These are phyloP conservation scores for Colletotrichum tamarilloi DNA, from an alignment of 2,329 filamentous ascomycete genomes.

Conservation along the genomic window DNA sequence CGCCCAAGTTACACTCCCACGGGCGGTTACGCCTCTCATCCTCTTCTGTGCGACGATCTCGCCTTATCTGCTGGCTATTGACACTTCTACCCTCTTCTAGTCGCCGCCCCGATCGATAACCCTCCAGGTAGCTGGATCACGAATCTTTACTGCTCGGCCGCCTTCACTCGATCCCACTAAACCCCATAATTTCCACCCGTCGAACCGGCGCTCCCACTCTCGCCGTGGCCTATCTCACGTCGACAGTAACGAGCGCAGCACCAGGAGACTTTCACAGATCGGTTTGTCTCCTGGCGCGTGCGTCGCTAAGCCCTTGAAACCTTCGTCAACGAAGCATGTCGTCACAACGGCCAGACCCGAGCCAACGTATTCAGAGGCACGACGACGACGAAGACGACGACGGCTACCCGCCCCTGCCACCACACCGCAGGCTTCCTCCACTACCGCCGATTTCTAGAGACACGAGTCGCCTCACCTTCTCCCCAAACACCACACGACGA, in stretches of 20 bases:
- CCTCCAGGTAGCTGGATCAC: background rate
- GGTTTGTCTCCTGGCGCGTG: slow-evolving; percentile 1
- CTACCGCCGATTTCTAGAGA: slow-evolving; percentile 38
- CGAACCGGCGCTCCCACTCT: background rate
- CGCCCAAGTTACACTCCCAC: background rate
- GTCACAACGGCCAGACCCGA: slow-evolving; percentile 33
- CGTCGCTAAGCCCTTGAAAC: slow-evolving; percentile 37
- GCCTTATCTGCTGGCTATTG: background rate
- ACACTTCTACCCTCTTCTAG: background rate
- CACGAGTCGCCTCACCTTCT: slow-evolving; percentile 7
- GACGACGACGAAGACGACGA: slow-evolving; percentile 40
- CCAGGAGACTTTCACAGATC: background rate
- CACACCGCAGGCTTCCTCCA: slow-evolving; percentile 45
- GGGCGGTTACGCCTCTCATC: background rate
- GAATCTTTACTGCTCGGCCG: background rate
- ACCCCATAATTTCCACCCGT: slow-evolving; percentile 17
- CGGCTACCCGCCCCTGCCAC: slow-evolving; percentile 44
- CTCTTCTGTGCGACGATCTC: background rate
- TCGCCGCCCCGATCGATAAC: background rate
- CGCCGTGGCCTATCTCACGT: background rate
- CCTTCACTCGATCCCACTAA: background rate
- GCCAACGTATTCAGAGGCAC: slow-evolving; percentile 43
- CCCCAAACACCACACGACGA: slow-evolving; percentile 11
- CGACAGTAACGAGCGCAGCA: background rate
- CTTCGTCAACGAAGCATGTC: slow-evolving; percentile 33